A percentile compares a stretch with the other conserved stretches of the same genome.
These are phyloP conservation scores for Chaetomium cochliodes DNA, from an alignment of 495 filamentous ascomycete genomes.

Conservation along the genomic window DNA sequence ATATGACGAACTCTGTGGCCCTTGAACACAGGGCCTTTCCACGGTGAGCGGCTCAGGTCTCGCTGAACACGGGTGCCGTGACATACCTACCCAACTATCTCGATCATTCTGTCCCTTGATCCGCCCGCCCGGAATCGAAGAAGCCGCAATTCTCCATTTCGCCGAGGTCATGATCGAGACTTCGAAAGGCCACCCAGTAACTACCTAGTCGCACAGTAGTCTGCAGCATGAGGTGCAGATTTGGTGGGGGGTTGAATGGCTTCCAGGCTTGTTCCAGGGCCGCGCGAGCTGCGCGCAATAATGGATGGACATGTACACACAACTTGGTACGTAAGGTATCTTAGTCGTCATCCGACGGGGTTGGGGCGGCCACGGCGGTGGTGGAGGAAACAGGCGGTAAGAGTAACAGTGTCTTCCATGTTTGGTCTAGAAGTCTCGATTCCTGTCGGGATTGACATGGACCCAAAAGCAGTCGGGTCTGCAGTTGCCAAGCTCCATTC, in stretches of 20 bases:
- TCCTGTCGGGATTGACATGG: background rate
- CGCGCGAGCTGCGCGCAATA: constrained; percentile 1
- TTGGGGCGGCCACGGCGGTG: background rate
- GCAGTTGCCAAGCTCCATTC: background rate
- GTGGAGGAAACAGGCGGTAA: background rate
- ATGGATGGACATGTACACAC: background rate
- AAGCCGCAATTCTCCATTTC: background rate
- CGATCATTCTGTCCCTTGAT: background rate
- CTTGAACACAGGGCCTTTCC: constrained; percentile 23
- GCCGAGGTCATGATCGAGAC: background rate
- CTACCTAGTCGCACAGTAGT: background rate
- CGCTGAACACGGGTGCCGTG: background rate
- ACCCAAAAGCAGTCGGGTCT: background rate
- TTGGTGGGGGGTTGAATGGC: background rate
- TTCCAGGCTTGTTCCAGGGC: background rate
- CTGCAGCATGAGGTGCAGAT: background rate
- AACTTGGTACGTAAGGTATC: no score
- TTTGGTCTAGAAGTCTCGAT: background rate
- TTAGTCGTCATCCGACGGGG: background rate
- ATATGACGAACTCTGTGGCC: constrained; percentile 33
- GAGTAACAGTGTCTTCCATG: background rate
- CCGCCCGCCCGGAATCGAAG: background rate
- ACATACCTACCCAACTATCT: background rate
- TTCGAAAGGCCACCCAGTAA: background rate
- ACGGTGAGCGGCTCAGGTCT: background rate